These are phyloP conservation scores for Penicillium mononematosum DNA, from an alignment of 495 filamentous ascomycete species.

Conservation along the genomic window DNA sequence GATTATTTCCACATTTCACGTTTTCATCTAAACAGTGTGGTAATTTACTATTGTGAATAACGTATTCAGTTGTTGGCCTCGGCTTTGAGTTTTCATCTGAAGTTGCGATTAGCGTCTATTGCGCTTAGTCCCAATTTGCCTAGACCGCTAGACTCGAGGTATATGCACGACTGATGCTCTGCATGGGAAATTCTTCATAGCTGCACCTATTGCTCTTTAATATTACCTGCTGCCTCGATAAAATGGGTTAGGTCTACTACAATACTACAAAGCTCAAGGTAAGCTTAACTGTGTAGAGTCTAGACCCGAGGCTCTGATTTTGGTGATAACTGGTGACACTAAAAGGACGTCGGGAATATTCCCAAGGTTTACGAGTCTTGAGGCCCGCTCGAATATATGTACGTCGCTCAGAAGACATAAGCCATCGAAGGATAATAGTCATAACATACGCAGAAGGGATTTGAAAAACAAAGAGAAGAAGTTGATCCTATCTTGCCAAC, in stretches of 20 bases:
- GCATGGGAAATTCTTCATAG: constrained; percentile 2
- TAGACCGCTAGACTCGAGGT: constrained; percentile 2
- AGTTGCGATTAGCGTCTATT: background rate
- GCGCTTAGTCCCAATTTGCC: constrained; percentile 3
- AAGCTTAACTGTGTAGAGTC: too few relatives aligned
- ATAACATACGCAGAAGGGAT: too few relatives aligned
- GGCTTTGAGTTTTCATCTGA: background rate
- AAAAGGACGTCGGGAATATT: too few relatives aligned
- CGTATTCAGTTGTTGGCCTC: background rate
- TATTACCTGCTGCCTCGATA: background rate
- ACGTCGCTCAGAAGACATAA: too few relatives aligned
- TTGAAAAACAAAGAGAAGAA: too few relatives aligned
- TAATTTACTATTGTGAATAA: background rate
- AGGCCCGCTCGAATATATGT: too few relatives aligned
- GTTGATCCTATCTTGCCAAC: too few relatives aligned
- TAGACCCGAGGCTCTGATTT: too few relatives aligned
- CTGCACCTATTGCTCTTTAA: background rate
- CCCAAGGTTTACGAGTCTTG: too few relatives aligned
- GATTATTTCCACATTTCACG: background rate
- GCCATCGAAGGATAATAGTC: too few relatives aligned
- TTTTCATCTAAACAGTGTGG: background rate
- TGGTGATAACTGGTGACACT: too few relatives aligned
- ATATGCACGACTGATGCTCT: constrained; percentile 10
- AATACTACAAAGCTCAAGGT: background rate
- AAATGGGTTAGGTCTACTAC: background rate